Percentiles rank a stretch among this genome's conserved stretches.
phyloP scores from a whole-genome alignment of 2,329 filamentous ascomycete species.

The Coniochaeta ligniaria region DNA sequence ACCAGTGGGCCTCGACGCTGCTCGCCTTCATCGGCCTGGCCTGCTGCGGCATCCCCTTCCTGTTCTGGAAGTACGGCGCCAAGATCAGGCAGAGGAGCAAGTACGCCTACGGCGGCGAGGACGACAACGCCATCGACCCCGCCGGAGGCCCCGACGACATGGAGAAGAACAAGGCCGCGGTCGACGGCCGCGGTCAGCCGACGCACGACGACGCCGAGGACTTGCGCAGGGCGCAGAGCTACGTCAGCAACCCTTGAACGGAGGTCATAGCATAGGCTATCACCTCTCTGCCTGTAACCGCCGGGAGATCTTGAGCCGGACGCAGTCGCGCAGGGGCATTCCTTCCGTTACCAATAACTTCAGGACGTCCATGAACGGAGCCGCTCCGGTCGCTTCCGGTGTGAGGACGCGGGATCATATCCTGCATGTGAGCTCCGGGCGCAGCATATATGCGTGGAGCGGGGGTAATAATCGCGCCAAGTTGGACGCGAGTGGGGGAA shows the following conservation, averaged over 20 bases:
- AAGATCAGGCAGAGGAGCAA: conserved; percentile 60
- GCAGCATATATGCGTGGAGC: no score
- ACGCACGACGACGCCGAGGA: conserved; percentile 26
- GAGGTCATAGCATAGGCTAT: neutral
- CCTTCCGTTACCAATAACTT: no score
- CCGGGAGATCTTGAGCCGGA: no score
- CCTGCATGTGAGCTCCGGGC: no score
- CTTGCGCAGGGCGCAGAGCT: conserved; percentile 34
- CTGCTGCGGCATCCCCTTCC: conserved; percentile 75
- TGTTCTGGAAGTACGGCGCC: conserved; percentile 74
- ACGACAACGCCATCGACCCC: conserved; percentile 25
- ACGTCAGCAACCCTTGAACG: conserved; percentile 36
- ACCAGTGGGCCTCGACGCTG: conserved; percentile 70
- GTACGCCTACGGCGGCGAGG: conserved; percentile 64
- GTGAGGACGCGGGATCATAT: no score
- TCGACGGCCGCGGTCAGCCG: conserved; percentile 15
- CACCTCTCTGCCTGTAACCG: no score
- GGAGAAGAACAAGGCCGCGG: conserved; percentile 26
- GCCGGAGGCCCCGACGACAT: conserved; percentile 21
- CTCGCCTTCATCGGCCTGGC: conserved; percentile 67
- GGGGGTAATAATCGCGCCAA: neutral
- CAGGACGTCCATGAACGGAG: no score
- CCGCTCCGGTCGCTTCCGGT: no score
- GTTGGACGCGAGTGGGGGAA: neutral
- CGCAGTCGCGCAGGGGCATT: no score